Base-by-base conservation (phyloP, 148 eudicot species). In the Mesembryanthemum crystallinum region DNA sequence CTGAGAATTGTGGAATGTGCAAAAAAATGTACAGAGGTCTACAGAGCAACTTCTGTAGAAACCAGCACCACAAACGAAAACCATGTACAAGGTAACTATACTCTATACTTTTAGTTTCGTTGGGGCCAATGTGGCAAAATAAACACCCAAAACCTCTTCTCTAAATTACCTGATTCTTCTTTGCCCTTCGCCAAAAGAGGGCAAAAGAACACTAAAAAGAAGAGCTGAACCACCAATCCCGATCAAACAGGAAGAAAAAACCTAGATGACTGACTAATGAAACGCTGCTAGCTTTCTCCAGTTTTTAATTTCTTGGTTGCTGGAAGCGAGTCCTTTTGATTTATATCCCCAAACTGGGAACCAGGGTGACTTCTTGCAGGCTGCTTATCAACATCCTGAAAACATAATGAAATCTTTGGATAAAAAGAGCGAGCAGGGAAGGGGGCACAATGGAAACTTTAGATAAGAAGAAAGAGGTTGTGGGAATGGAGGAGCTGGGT, bases 281-380 rank as follows among this genome's bases (percentile, higher is more conserved):
- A 74, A 72, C 58, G 72, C 84, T 90, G 85, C 84, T 88, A 86
- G 85, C 74, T 81, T 47, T 76, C 78, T 52, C 83, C 80, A 7
- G 76, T 75, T 79, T 82, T 83, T 39, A 79, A 73, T 75, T 92
- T 88, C 85, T 92, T 90, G 63, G 81, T 82, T 55, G 84, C 79
- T 58, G 78, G 87, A 69, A 68, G 76, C 62, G 82, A 79, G 54
- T 83, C 86, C 63, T 74, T 73, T 27, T 61, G 76, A 73, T 68
- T 76, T 79, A 76, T 77, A 51, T 83, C 74, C 57, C 82, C 77
- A 76, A 82, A 67, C 74, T 73, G 78, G 37, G 69, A 28, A 17
- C 42, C 21, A 45, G 82, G 75, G 60, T 76, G 83, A 82, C 71
- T 72, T 24, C 79, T 76, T 15, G 79, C 76, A 55, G 69, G 75